Conservation (phyloP, 306 rosid genomes). For the Quercus aquifolioides region DNA sequence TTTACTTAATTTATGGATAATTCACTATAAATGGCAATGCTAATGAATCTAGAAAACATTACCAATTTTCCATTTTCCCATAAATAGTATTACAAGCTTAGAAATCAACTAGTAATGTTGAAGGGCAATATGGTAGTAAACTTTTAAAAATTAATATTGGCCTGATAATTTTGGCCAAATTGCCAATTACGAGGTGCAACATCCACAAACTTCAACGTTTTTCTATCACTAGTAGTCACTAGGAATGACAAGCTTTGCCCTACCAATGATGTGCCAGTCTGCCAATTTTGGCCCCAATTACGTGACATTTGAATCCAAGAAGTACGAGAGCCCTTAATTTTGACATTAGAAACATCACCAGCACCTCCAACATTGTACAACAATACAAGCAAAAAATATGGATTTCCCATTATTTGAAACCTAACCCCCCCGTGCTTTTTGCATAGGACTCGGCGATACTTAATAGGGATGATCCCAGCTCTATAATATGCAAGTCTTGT, state of each 20-base stretch:
- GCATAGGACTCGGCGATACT: no score
- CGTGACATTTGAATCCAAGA: slow-evolving; percentile 41
- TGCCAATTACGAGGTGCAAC: slow-evolving; percentile 52
- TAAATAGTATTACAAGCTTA: background rate
- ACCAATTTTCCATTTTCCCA: no score
- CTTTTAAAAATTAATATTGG: slow-evolving; percentile 8
- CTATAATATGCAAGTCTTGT: no score
- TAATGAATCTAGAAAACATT: no score
- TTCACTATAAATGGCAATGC: no score
- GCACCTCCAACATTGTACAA: no score
- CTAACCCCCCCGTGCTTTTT: no score
- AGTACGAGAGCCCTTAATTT: slow-evolving; percentile 25
- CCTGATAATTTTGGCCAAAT: slow-evolving; percentile 41
- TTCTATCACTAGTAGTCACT: slow-evolving; percentile 43
- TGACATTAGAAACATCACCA: slow-evolving; percentile 3
- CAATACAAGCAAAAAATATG: no score
- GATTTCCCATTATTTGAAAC: no score
- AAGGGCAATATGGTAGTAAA: background rate
- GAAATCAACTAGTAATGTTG: background rate
- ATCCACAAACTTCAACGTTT: slow-evolving; percentile 14
- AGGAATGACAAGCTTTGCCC: slow-evolving; percentile 59
- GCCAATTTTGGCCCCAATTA: slow-evolving; percentile 65
- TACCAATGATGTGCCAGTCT: background rate
- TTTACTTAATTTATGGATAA: no score
- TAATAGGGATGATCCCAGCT: no score